Conservation (phyloP, 1,284 basidiomycete genomes). For the Papiliotrema laurentii region DNA sequence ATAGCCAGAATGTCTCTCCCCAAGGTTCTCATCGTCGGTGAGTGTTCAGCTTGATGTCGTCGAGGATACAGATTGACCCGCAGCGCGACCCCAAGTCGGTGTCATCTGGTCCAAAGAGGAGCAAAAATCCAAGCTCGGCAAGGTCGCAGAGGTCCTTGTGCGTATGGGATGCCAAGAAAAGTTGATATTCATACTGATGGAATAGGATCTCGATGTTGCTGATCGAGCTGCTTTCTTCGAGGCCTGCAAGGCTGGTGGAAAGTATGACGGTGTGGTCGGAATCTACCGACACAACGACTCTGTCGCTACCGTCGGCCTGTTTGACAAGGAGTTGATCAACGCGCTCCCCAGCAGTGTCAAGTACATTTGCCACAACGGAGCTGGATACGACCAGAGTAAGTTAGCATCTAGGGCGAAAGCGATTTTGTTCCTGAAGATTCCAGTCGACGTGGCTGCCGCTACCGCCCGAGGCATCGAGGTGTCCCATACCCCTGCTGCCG, state of each 20-base stretch:
- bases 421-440: background rate
- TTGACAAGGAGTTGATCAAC: conserved; percentile 71
- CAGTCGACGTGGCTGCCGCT: conserved; percentile 66
- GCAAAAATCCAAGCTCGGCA: conserved; percentile 59
- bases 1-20: conserved; percentile 43
- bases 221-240: conserved; percentile 65
- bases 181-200: conserved; percentile 38
- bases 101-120: conserved; percentile 78
- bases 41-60: conserved; percentile 8
- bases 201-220: conserved; percentile 61
- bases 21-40: conserved; percentile 48
- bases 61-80: background rate
- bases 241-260: conserved; percentile 56
- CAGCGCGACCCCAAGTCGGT: conserved; percentile 34
- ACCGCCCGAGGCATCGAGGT: conserved; percentile 71
- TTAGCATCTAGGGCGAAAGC: background rate
- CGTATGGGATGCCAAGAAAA: background rate
- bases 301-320: conserved; percentile 58
- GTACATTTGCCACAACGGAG: conserved; percentile 90
- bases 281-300: conserved; percentile 63
- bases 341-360: conserved; percentile 64
- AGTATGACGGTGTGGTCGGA: conserved; percentile 68
- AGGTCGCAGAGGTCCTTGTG: conserved; percentile 70
- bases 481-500: conserved; percentile 86
- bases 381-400: conserved; percentile 60